A percentile compares a stretch with the other conserved stretches of the same genome.
These are phyloP conservation scores for Peniophora sp. DNA, from an alignment of 1,284 basidiomycete genomes.

Conservation along the genomic window DNA sequence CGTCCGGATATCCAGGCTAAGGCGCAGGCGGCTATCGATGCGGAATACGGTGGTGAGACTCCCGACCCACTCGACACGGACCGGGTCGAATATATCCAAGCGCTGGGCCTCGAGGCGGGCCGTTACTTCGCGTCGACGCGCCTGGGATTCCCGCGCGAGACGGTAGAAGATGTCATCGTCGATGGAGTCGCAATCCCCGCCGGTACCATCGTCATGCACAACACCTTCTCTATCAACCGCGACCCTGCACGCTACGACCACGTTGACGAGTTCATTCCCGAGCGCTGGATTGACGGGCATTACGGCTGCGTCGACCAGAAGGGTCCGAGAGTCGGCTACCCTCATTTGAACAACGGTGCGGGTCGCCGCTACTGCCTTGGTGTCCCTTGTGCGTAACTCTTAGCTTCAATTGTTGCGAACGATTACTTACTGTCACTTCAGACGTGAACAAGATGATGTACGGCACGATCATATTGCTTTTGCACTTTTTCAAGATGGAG, in stretches of 20 bases:
- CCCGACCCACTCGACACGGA: neutral
- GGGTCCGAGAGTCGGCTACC: neutral
- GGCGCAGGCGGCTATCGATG: neutral
- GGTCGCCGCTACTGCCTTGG: neutral
- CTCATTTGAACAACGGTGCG: neutral
- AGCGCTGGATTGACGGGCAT: neutral
- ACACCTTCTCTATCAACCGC: neutral
- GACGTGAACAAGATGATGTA: slow-evolving; percentile 1
- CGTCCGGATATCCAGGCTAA: neutral
- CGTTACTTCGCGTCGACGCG: neutral
- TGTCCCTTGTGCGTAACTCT: neutral
- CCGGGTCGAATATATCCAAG: neutral
- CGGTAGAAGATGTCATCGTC: neutral
- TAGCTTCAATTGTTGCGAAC: neutral
- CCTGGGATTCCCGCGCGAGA: neutral
- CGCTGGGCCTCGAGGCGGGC: neutral
- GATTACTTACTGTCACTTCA: neutral
- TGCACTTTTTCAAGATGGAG: neutral
- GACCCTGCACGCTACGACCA: neutral
- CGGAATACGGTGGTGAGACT: neutral
- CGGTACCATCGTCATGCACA: neutral
- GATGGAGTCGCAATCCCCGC: neutral
- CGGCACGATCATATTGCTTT: neutral
- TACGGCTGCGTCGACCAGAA: neutral
- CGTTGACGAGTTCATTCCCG: neutral